These are phyloP conservation scores for Solanum peruvianum DNA, from an alignment of 257 asterid species.

Conservation along the genomic window DNA sequence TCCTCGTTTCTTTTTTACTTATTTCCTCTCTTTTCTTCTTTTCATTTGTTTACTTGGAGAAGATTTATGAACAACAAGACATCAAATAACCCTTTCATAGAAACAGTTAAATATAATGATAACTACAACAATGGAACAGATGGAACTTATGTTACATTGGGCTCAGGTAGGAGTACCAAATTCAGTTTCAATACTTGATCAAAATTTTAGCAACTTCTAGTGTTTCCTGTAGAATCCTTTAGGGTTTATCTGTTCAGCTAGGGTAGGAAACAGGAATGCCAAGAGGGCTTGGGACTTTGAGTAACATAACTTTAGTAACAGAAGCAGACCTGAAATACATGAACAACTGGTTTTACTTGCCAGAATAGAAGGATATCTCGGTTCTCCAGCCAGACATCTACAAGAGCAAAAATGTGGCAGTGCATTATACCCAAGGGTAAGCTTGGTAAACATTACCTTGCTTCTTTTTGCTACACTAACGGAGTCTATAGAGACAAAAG, in stretches of 20 bases:
- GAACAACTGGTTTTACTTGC: conserved; percentile 93
- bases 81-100: background rate
- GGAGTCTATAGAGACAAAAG: background rate
- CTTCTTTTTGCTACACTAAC: background rate
- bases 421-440: background rate
- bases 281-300: background rate
- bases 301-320: background rate
- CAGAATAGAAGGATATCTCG: conserved; percentile 79
- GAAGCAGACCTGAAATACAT: conserved; percentile 76
- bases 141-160: background rate
- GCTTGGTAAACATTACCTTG: background rate
- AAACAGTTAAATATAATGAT: background rate
- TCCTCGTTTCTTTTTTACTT: background rate
- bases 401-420: conserved; percentile 12
- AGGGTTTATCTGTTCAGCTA: background rate
- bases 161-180: background rate
- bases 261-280: background rate
- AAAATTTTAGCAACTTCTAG: background rate
- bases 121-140: background rate
- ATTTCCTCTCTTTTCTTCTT: background rate
- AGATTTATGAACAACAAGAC: background rate
- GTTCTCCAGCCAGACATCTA: conserved; percentile 76
- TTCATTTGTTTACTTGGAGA: background rate
- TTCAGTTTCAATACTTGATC: background rate
- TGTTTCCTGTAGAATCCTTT: background rate